Percentiles rank a stretch among this genome's conserved stretches.
Conservation (phyloP, 164 flowering plant genomes). For the Vitis cinerea region DNA sequence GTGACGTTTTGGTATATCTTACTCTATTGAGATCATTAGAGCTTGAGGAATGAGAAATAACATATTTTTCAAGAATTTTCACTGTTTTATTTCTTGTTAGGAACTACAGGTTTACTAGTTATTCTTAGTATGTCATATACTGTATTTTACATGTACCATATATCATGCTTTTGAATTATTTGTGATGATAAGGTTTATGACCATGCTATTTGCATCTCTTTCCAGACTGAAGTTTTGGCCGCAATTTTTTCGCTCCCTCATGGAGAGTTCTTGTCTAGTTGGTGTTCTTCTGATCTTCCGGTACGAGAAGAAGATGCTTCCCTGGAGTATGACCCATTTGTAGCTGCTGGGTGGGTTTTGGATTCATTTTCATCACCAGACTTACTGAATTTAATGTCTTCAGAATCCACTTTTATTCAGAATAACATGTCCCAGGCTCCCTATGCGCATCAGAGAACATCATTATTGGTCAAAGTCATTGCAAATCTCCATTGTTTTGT, state of each 20-base stretch:
- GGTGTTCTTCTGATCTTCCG: constrained; percentile 82
- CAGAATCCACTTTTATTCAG: constrained; percentile 40
- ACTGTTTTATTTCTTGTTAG: too few species aligned
- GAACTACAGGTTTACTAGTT: neutral
- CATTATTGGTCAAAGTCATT: constrained; percentile 87
- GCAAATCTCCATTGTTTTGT: constrained; percentile 97
- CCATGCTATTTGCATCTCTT: constrained; percentile 6
- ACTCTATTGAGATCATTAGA: neutral
- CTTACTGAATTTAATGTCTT: constrained; percentile 21
- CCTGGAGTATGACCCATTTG: constrained; percentile 72
- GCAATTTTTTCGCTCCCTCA: constrained; percentile 72
- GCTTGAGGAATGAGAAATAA: too few species aligned
- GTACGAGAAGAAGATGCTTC: constrained; percentile 72
- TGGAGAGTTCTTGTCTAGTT: constrained; percentile 73
- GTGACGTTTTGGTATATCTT: neutral
- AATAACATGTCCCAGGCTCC: constrained; percentile 51
- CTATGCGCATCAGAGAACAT: constrained; percentile 87
- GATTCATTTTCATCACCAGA: constrained; percentile 28
- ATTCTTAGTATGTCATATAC: neutral
- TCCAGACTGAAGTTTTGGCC: constrained; percentile 79
- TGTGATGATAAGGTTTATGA: constrained; percentile 6
- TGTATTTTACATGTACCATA: neutral
- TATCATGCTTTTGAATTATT: neutral
- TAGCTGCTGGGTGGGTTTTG: constrained; percentile 69
- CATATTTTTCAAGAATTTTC: too few species aligned